Evolutionary conservation across 192 early-diverging fungal genomes (phyloP).

Genomic region (Backusella circina): DNA sequence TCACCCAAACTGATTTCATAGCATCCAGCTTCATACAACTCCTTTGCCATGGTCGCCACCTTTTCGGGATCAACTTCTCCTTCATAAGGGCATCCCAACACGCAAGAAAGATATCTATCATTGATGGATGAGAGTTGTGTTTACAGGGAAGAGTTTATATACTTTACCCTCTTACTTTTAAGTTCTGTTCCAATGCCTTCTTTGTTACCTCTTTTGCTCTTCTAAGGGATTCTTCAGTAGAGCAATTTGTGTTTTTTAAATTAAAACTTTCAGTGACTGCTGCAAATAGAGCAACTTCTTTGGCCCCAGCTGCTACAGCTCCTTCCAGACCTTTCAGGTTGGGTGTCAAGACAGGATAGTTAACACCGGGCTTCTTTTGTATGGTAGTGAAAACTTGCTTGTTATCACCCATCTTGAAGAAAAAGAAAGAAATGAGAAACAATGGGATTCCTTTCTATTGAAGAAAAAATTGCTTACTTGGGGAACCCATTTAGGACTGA

Average conservation of each 20-base stretch:
- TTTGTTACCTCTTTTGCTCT: constrained; percentile 67
- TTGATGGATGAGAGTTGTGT: not conserved
- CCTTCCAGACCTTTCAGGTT: constrained; percentile 82
- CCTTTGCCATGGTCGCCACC: constrained; percentile 70
- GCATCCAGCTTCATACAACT: constrained; percentile 86
- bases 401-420: constrained; percentile 85
- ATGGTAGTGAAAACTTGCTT: constrained; percentile 72
- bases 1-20: constrained; percentile 96
- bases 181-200: constrained; percentile 53
- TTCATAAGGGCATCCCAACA: constrained; percentile 93
- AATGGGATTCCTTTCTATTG: not conserved
- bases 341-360: constrained; percentile 88
- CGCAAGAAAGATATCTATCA: constrained; percentile 82
- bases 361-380: constrained; percentile 53
- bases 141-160: not conserved
- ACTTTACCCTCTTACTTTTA: constrained; percentile 73
- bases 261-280: constrained; percentile 88
- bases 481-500: constrained; percentile 96
- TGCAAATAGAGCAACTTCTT: constrained; percentile 91
- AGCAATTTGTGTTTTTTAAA: constrained; percentile 89
- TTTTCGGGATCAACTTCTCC: constrained; percentile 66
- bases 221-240: constrained; percentile 77
- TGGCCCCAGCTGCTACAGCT: constrained; percentile 73
- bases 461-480: constrained; percentile 48
- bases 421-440: not conserved